Base-by-base conservation (phyloP, 345 rosid species). In the Odontarrhena argentea region DNA sequence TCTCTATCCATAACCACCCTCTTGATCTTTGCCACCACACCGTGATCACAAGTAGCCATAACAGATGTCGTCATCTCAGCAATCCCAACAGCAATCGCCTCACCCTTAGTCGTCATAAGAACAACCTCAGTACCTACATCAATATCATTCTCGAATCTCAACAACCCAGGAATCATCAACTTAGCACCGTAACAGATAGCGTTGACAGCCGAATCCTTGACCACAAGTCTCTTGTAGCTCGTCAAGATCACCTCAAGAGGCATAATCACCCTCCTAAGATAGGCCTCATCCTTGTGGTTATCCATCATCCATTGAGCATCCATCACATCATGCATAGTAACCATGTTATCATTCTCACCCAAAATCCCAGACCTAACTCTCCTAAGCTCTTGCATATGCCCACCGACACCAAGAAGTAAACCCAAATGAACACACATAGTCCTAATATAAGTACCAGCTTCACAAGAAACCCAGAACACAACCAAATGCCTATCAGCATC, bases 31-130 rank as follows among this genome's bases (percentile, higher is more conserved):
- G 98, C 97, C 55, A 93, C 98, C 62, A 90, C 85, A 14, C 98
- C 98, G 32, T 93, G 97, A 76, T 93, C 98, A 74, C 97, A 88
- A 1, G 96, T 87, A 8, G 97, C 97, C 82, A 93, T 93, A 34
- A 87, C 92, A 0, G 97, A 92, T 7, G 98, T 93, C 0, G 98
- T 93, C 98, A 93, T 93, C 82, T 90, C 98, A 0, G 98, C 98
- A 38, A 93, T 84, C 8, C 98, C 97, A 70, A 93, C 49, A 7
- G 98, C 98, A 68, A 93, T 43, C 0, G 98, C 98, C 80, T 92
- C 98, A 12, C 98, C 98, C 57, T 92, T 92, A 1, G 98, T 92
- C 13, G 98, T 89, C 98, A 92, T 92, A 65, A 92, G 58, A 58
- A 89, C 98, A 13, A 92, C 86, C 70, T 92, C 98, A 49, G 86